A percentile compares a stretch with the other conserved stretches of the same genome.
Conservation (phyloP, 208 protist species). For the Acanthamoeba quina region DNA sequence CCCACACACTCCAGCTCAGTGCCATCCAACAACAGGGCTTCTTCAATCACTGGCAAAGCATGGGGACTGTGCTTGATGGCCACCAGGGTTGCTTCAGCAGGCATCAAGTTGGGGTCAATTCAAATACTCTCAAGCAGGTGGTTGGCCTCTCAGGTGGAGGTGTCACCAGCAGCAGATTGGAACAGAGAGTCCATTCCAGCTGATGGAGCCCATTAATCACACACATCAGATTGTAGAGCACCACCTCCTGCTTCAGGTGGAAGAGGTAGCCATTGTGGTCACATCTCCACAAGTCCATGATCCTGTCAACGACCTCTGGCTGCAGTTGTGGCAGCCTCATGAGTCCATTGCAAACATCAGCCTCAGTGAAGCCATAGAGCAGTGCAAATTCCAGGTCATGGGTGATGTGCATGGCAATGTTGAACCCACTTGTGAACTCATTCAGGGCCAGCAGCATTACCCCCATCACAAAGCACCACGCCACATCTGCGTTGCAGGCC, state of each 20-base stretch:
- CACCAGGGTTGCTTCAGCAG: slow-evolving; percentile 28
- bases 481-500: not conserved
- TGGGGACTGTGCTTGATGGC: not conserved
- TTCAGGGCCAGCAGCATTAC: not conserved
- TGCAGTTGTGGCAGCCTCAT: not conserved
- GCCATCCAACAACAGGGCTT: not conserved
- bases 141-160: not conserved
- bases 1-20: not conserved
- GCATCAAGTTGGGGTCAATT: slow-evolving; percentile 15
- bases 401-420: slow-evolving; percentile 20
- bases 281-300: slow-evolving; percentile 13
- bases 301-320: not conserved
- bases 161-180: too few relatives aligned
- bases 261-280: slow-evolving; percentile 61
- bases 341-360: not conserved
- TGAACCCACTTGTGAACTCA: slow-evolving; percentile 19
- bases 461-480: slow-evolving; percentile 29
- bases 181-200: not conserved
- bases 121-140: not conserved
- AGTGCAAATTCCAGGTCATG: slow-evolving; percentile 17
- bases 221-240: slow-evolving; percentile 44
- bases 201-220: not conserved
- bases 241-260: not conserved
- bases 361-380: slow-evolving; percentile 60
- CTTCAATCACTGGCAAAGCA: not conserved